A percentile compares a stretch with the other conserved stretches of the same genome.
Conservation (phyloP, 2,329 filamentous ascomycete genomes). For the Metarhizium album region DNA sequence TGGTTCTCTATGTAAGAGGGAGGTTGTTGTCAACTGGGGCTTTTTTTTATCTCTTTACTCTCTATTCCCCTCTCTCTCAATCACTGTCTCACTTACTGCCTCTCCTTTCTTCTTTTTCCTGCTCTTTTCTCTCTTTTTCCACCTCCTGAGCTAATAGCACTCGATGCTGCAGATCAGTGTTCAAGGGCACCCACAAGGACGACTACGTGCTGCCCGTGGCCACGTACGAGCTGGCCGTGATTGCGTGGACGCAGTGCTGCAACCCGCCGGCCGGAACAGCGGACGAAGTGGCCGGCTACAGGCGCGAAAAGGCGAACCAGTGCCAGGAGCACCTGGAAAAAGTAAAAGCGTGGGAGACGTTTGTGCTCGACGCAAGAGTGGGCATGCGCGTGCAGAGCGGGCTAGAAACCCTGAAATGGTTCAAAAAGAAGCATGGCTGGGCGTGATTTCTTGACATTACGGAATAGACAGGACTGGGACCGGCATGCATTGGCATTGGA, state of each 20-base stretch:
- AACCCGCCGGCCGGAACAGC: constrained; percentile 21
- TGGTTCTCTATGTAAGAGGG: too few relatives aligned
- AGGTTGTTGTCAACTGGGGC: too few relatives aligned
- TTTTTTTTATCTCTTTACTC: too few relatives aligned
- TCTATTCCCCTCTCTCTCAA: too few relatives aligned
- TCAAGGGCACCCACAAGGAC: constrained; percentile 52
- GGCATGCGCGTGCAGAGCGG: constrained; percentile 64
- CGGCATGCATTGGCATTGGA: background rate
- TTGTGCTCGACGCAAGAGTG: constrained; percentile 62
- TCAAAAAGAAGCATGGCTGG: constrained; percentile 31
- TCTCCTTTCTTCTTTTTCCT: too few relatives aligned
- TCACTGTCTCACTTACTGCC: too few relatives aligned
- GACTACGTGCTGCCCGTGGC: constrained; percentile 65
- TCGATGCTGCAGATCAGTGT: constrained; percentile 29
- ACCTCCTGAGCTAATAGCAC: background rate
- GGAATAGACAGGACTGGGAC: background rate
- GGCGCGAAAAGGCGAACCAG: constrained; percentile 41
- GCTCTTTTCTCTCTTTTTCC: too few relatives aligned
- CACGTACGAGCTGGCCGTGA: constrained; percentile 77
- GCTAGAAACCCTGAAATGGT: constrained; percentile 53
- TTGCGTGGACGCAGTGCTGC: constrained; percentile 62
- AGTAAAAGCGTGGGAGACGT: constrained; percentile 59
- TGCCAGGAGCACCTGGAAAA: constrained; percentile 56
- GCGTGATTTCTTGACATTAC: background rate
- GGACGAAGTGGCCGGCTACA: constrained; percentile 25